Evolutionary conservation across 768 basidiomycete species (phyloP), one percentile per base, ranked within the genome.

Genomic region (Leccinellum luteum): DNA sequence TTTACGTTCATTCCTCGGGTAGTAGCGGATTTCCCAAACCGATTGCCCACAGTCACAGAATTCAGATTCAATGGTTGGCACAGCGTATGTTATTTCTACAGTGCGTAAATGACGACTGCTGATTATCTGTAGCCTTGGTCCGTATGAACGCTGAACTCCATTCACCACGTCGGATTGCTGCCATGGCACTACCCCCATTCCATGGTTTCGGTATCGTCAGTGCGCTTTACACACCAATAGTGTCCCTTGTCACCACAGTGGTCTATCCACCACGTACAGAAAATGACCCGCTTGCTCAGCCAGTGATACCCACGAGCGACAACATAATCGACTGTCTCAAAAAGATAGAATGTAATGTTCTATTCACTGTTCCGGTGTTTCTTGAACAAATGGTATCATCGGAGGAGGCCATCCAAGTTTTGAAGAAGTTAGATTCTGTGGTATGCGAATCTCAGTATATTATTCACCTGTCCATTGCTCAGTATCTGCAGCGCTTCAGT

Each of bases 1-100:
- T 79, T 12, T 78, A 81, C 17, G 58, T 81, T 54, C 81, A 81
- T 58, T 79, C 80, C 1, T 81, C 78, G 5, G 81, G 80, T 13
- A 80, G 79, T 4, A 80, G 78, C 4, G 81, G 79, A 17, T 69
- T 79, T 31, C 80, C 80, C 2, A 81, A 80, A 62, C 73, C 79
- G 1, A 76, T 81, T 27, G 60, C 70, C 2, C 69, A 76, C 44
- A 75, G 67, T 1, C 67, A 76, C 52, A 66, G 63, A 25, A 62
- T 65, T 9, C 52, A 77, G 27, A 52, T 69, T 5, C 72, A 79
- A 28, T 76, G 76, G 73, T 54, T 70, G 6, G 41, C 57, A 1
- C 68, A 71, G 12, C 63, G 79, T 80, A 62, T 48, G 76, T 64
- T 7, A 12, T 23, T 3, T 21, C 13, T 3, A 2, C 6, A n/a